Conservation (phyloP, 2,329 filamentous ascomycete species). For the Cadophora gregata region DNA sequence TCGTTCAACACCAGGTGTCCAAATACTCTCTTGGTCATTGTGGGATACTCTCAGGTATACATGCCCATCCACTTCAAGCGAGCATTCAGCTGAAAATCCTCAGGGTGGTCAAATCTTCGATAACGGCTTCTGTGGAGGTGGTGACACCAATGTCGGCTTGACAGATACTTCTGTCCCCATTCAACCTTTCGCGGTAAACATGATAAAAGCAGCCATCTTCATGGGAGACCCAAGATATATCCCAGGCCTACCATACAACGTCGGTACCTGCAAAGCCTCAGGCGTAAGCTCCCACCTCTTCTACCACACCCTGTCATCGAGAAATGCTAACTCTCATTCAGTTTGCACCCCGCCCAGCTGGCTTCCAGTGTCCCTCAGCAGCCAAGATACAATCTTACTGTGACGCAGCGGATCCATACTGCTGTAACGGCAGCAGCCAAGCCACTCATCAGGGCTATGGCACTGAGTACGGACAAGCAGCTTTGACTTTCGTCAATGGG, state of each 20-base stretch:
- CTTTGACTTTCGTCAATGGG: slow-evolving; percentile 61
- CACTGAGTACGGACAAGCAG: slow-evolving; percentile 59
- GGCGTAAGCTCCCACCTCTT: slow-evolving; percentile 56
- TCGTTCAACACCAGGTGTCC: slow-evolving; percentile 62
- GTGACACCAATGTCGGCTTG: slow-evolving; percentile 53
- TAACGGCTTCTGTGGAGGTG: slow-evolving; percentile 64
- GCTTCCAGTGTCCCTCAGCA: slow-evolving; percentile 59
- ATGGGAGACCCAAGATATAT: slow-evolving; percentile 67
- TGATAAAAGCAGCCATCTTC: slow-evolving; percentile 68
- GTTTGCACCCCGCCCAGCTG: slow-evolving; percentile 61
- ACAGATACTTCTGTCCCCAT: slow-evolving; percentile 52
- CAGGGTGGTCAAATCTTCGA: slow-evolving; percentile 68
- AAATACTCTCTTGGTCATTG: slow-evolving; percentile 61
- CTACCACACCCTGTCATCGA: background rate
- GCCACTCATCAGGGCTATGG: slow-evolving; percentile 64
- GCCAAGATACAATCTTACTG: slow-evolving; percentile 65
- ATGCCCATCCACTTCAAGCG: background rate
- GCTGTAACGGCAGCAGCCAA: slow-evolving; percentile 62
- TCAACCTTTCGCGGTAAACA: slow-evolving; percentile 54
- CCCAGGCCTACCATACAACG: slow-evolving; percentile 61
- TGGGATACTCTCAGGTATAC: slow-evolving; percentile 66
- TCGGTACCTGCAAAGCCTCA: slow-evolving; percentile 62
- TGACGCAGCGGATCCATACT: slow-evolving; percentile 64
- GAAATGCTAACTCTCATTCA: slow-evolving; percentile 38
- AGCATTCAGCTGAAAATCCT: background rate